These are phyloP conservation scores for Diaporthe eres DNA, from an alignment of 2,329 filamentous ascomycete species.

Conservation along the genomic window DNA sequence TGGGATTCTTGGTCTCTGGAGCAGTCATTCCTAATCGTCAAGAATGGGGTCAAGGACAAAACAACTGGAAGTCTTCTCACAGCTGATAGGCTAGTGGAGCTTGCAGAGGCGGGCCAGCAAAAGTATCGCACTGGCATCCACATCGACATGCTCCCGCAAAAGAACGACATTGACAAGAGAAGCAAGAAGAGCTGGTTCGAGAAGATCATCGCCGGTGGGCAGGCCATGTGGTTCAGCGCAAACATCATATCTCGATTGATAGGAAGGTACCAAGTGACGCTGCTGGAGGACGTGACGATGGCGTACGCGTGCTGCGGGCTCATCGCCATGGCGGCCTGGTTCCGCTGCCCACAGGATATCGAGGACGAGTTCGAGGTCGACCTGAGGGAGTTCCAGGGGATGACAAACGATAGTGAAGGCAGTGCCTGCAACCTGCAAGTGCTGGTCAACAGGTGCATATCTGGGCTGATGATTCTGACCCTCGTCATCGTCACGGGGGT, in stretches of 20 bases:
- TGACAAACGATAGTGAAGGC: fast-evolving
- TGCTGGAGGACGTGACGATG: neutral
- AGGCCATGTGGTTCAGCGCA: conserved; percentile 6
- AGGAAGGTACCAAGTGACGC: neutral
- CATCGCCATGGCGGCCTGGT: neutral
- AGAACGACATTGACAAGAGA: neutral
- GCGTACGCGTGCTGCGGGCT: neutral
- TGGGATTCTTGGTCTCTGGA: neutral
- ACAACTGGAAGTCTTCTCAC: neutral
- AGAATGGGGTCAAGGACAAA: neutral
- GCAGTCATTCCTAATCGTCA: neutral
- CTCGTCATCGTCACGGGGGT: neutral
- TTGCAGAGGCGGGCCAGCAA: neutral
- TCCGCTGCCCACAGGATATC: neutral
- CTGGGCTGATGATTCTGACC: neutral
- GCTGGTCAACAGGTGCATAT: neutral
- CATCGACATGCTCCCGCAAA: neutral
- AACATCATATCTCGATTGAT: neutral
- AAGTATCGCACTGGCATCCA: neutral
- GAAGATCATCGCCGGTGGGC: neutral
- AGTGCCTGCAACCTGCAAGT: too few relatives aligned
- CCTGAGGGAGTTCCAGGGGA: fast-evolving
- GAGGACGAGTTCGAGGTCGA: neutral
- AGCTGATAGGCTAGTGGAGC: neutral
- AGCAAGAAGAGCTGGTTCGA: conserved; percentile 10